These are phyloP conservation scores for Lotus japonicus DNA, from an alignment of 306 rosid species.

Conservation along the genomic window DNA sequence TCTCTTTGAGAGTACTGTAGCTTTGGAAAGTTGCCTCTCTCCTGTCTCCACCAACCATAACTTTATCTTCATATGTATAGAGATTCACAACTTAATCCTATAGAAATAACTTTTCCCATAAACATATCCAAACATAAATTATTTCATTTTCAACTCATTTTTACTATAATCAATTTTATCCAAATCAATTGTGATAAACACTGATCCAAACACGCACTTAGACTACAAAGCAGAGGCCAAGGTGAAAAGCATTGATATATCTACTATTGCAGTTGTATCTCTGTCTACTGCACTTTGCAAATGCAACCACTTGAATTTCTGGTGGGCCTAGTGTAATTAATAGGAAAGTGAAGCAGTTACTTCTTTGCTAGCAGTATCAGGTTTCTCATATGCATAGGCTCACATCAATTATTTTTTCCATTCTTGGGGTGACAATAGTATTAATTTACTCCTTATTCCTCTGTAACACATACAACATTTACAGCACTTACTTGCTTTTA, in stretches of 20 bases:
- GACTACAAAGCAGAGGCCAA: background rate
- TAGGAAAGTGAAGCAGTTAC: slow-evolving; percentile 6
- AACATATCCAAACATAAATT: too few relatives aligned
- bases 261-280: slow-evolving; percentile 14
- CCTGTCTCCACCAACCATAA: too few relatives aligned
- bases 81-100: too few relatives aligned
- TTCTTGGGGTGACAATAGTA: background rate
- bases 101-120: too few relatives aligned
- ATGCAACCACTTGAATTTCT: slow-evolving; percentile 22
- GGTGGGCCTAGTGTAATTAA: slow-evolving; percentile 32
- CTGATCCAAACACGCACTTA: too few relatives aligned
- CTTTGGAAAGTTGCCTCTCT: too few relatives aligned
- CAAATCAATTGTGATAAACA: too few relatives aligned
- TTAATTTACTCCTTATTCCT: background rate
- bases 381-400: slow-evolving; percentile 15
- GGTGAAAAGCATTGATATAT: slow-evolving; percentile 22
- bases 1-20: too few relatives aligned
- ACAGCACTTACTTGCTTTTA: background rate
- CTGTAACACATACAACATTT: slow-evolving; percentile 14
- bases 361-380: slow-evolving; percentile 19
- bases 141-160: too few relatives aligned
- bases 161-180: too few relatives aligned
- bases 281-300: slow-evolving; percentile 13
- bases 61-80: too few relatives aligned
- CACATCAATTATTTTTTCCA: slow-evolving; percentile 11